Conservation (phyloP, 129 eudicot genomes). For the Centrapalus pauciflorus region DNA sequence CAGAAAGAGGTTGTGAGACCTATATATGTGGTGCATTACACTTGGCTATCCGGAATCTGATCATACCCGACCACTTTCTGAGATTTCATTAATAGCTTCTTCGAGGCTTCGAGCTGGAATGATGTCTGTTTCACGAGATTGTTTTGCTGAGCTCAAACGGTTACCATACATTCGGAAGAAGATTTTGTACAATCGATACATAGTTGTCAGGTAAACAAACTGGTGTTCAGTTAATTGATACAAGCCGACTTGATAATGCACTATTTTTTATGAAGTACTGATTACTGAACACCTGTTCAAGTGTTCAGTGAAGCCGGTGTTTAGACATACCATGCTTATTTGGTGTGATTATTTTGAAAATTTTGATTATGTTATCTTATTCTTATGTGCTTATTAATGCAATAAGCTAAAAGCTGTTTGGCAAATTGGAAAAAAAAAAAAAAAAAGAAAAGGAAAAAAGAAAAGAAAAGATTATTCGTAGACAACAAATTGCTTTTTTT, state of each 20-base stretch:
- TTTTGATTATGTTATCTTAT: neutral
- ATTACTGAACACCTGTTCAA: constrained; percentile 9
- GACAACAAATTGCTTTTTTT: too few relatives aligned
- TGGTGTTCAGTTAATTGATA: neutral
- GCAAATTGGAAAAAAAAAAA: too few relatives aligned
- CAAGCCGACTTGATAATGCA: neutral
- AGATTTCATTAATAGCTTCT: too few relatives aligned
- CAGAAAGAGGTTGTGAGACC: neutral
- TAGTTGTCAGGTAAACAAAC: constrained; percentile 14
- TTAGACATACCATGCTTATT: constrained; percentile 9
- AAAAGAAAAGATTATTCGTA: too few relatives aligned
- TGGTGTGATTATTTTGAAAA: neutral
- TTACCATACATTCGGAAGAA: neutral
- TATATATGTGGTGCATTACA: neutral
- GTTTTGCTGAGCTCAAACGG: neutral
- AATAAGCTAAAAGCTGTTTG: too few relatives aligned
- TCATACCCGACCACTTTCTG: too few relatives aligned
- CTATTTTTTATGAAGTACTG: neutral
- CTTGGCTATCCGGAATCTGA: neutral
- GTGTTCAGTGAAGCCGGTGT: neutral
- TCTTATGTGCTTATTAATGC: too few relatives aligned
- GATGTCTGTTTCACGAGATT: too few relatives aligned
- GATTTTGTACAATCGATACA: constrained; percentile 18
- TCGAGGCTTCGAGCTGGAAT: too few relatives aligned
- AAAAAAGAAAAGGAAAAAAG: too few relatives aligned